Base-by-base conservation (phyloP, 2,329 filamentous ascomycete species). In the Aureobasidium sp. region DNA sequence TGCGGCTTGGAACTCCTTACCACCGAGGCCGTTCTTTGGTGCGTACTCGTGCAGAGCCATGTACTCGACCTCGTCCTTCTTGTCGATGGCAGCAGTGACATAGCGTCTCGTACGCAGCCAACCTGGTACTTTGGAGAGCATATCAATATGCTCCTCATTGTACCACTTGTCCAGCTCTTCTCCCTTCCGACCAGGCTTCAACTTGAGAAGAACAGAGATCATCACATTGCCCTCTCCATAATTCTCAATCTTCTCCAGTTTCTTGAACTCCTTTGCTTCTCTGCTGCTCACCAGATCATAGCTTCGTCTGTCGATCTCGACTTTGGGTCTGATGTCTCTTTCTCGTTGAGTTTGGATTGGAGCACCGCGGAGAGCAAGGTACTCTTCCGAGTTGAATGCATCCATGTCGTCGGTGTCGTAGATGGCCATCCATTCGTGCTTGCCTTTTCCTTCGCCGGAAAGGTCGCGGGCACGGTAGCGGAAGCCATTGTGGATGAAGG, bases 331-430 rank as follows among this genome's bases (percentile, higher is more conserved):
- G 41, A 67, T 63, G 8, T 72, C 73, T 36, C 71, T 66, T 67
- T 87, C 85, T 6, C 84, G 75, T 66, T 81, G 80, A 44, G 78
- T 85, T 67, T 84, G 83, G 29, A 81, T 76, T 45, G 74, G 78
- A 60, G 73, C 81, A 67, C 81, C 83, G 34, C 88, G 82, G 50
- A 91, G 77, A 15, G 77, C 76, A 11, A 83, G 84, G 76, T 96
- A 96, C 2, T 85, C 82, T 58, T 87, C 82, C 53, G 86, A 85
- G 44, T 86, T 84, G 70, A 96, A 79, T 69, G 83, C 84, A 48
- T 81, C 75, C 83, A 93, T 90, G 70, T 87, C 85, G 37, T 84
- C 86, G 66, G 94, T 84, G 73, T 96, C 90, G 79, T 96, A 96
- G 61, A 87, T 77, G 36, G 91, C 91, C 71, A 93, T 83, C 78